Conservation (phyloP, 2,329 filamentous ascomycete genomes). For the Sporothrix pallida region DNA sequence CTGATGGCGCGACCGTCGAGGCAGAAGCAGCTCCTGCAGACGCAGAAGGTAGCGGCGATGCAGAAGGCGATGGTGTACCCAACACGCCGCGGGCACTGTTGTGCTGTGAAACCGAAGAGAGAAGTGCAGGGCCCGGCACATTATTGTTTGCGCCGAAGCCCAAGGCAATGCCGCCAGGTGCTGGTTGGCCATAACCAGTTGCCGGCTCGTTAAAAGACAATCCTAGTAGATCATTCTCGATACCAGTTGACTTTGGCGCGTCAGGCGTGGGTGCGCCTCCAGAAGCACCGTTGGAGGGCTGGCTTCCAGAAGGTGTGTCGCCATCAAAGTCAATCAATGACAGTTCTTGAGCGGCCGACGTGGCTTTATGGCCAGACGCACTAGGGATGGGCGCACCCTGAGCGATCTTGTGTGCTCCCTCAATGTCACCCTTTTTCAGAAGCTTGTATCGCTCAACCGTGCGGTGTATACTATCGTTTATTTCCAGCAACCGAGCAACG, state of each 20-base stretch:
- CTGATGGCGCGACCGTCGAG: conserved; percentile 17
- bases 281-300: conserved; percentile 52
- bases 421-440: conserved; percentile 92
- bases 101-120: conserved; percentile 67
- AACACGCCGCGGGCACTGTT: conserved; percentile 60
- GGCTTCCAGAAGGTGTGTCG: conserved; percentile 49
- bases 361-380: conserved; percentile 56
- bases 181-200: conserved; percentile 64
- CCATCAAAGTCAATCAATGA: conserved; percentile 92
- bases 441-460: conserved; percentile 95
- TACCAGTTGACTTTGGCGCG: conserved; percentile 62
- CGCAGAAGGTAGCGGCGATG: conserved; percentile 8
- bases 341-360: conserved; percentile 69
- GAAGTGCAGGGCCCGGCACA: conserved; percentile 67
- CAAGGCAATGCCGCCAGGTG: conserved; percentile 78
- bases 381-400: conserved; percentile 66
- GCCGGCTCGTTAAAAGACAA: conserved; percentile 74
- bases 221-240: conserved; percentile 91
- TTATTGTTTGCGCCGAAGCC: conserved; percentile 74
- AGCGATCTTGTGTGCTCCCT: conserved; percentile 81
- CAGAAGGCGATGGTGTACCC: conserved; percentile 38
- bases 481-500: conserved; percentile 91
- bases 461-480: conserved; percentile 98
- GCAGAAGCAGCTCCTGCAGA: conserved; percentile 47
- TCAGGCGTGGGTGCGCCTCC: conserved; percentile 42